Percentiles rank a stretch among this genome's conserved stretches.
These are phyloP conservation scores for Spathaspora sp. DNA, from an alignment of 805 yeast genomes.

Conservation along the genomic window DNA sequence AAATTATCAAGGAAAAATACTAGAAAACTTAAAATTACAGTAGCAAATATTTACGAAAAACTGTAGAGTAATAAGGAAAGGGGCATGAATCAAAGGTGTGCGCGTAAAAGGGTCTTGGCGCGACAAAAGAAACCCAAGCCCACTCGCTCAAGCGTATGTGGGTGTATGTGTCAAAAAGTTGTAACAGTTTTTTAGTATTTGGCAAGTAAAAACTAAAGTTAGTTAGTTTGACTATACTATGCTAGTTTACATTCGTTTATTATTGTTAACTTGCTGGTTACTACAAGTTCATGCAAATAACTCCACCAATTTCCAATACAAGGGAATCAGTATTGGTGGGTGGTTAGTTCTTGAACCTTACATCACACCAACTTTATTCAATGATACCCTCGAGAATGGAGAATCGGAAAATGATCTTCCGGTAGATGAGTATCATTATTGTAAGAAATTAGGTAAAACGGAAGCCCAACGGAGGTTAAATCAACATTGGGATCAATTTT, in stretches of 20 bases:
- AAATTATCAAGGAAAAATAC: background rate
- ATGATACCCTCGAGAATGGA: slow-evolving; percentile 14
- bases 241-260: background rate
- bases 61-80: too few relatives aligned
- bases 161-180: too few relatives aligned
- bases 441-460: slow-evolving; percentile 45
- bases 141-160: too few relatives aligned
- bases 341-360: slow-evolving; percentile 65
- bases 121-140: too few relatives aligned
- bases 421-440: slow-evolving; percentile 58
- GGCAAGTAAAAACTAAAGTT: too few relatives aligned
- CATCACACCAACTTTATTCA: slow-evolving; percentile 61
- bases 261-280: background rate
- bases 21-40: background rate
- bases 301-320: slow-evolving; percentile 18
- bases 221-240: background rate
- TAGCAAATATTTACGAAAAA: too few relatives aligned
- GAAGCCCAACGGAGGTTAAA: slow-evolving; percentile 41
- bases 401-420: slow-evolving; percentile 33
- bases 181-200: too few relatives aligned
- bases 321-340: slow-evolving; percentile 49
- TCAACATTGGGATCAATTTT: slow-evolving; percentile 56
- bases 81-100: too few relatives aligned
- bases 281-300: background rate
- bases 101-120: too few relatives aligned